Base-by-base conservation (phyloP, 148 eudicot genomes). In the Rhododendron williamsianum region DNA sequence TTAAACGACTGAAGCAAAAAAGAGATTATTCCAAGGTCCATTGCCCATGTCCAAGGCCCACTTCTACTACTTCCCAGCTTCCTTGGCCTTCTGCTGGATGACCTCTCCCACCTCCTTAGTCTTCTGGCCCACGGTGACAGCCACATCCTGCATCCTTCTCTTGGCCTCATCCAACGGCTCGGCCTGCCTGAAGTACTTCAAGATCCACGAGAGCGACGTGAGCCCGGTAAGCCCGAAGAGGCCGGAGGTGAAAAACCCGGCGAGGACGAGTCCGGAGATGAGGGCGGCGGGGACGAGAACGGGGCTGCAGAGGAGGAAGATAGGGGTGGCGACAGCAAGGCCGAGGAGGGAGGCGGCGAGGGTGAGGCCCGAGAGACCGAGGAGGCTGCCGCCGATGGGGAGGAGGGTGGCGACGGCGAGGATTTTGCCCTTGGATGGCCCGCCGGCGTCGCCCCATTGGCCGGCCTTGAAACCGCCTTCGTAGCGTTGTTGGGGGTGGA, bases 211-310 rank as follows among this genome's bases (percentile, higher is more conserved):
- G 9, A 95, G 84, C 38, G 95, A 87, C 8, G 92, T 89, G 49
- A 94, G 88, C 5, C 97, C 98, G 23, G 98, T 94, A 0, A 96
- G 86, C 81, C 98, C 98, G 6, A 96, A 90, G 0, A 95, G 93
- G 0, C 96, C 98, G 0, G 98, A 92, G 0, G 92, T 83, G 4
- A 93, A 78, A 43, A 94, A 85, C 1, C 90, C 98, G 4, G 93
- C 84, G 0, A 96, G 91, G 0, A 94, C 90, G 0, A 92, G 82
- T 2, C 80, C 90, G 1, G 87, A 4, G 0, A 88, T 81, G 1
- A 93, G 35, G 23, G 89, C 89, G 0, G 98, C 96, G 0, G 98
- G 98, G 38, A 94, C 93, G 0, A 96, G 86, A 9, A 96, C 91
- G 3, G 98, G 98, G 90, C 98, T 96, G 88, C 92, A 96, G 30